These are phyloP conservation scores for Alternaria novae-zelandiae DNA, from an alignment of 2,329 filamentous ascomycete species.

Conservation along the genomic window DNA sequence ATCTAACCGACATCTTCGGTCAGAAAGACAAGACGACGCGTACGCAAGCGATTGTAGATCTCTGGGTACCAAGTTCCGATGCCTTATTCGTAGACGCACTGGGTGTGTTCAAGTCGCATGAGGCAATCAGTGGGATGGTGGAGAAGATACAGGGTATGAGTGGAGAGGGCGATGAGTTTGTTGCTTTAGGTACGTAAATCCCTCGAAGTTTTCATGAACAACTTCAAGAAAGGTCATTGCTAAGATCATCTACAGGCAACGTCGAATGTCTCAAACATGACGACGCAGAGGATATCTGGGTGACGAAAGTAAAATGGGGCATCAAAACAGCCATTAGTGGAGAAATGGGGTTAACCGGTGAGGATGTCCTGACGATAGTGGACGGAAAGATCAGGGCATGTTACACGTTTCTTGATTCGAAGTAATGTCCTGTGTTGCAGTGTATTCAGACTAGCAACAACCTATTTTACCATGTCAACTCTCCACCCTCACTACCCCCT, in stretches of 20 bases:
- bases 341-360: constrained; percentile 4
- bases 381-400: constrained; percentile 11
- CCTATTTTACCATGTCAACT: neutral
- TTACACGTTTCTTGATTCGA: constrained; percentile 18
- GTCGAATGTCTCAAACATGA: constrained; percentile 3
- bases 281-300: constrained; percentile 9
- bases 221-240: no score
- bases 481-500: neutral
- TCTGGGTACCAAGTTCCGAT: neutral
- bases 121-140: neutral
- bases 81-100: neutral
- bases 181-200: neutral
- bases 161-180: neutral
- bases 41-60: neutral
- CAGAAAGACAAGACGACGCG: constrained; percentile 3
- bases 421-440: neutral
- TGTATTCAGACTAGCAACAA: neutral
- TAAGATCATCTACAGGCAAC: neutral
- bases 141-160: neutral
- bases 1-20: constrained; percentile 9
- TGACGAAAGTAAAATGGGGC: constrained; percentile 14
- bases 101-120: neutral
- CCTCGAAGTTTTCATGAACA: no score
- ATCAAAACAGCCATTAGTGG: neutral
- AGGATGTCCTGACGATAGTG: constrained; percentile 16